These are phyloP conservation scores for Trypethelium eluteriae DNA, from an alignment of 495 filamentous ascomycete species.

Conservation along the genomic window DNA sequence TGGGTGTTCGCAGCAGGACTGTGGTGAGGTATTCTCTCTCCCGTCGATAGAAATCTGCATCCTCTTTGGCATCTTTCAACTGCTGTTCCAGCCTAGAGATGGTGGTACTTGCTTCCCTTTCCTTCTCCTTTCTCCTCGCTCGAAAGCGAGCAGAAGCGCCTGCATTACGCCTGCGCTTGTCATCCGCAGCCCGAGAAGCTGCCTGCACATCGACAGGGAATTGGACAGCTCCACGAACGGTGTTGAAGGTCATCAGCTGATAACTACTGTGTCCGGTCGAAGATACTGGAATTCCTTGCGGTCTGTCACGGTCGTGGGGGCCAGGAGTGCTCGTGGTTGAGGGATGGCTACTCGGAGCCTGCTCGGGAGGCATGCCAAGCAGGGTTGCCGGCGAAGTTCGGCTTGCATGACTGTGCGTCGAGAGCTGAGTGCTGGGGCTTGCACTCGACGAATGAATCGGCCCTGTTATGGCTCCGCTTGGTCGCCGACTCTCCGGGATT, in stretches of 20 bases:
- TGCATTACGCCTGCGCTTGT: slow-evolving; percentile 62
- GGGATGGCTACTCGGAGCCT: slow-evolving; percentile 7
- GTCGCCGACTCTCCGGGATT: slow-evolving; percentile 13
- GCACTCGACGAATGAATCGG: slow-evolving; percentile 19
- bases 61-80: slow-evolving; percentile 34
- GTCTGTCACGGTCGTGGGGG: slow-evolving; percentile 19
- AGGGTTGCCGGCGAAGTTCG: slow-evolving; percentile 22
- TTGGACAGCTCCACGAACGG: slow-evolving; percentile 33
- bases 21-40: slow-evolving; percentile 36
- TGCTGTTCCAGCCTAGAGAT: slow-evolving; percentile 59
- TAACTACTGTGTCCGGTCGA: slow-evolving; percentile 33
- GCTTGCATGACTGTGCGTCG: slow-evolving; percentile 23
- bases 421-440: slow-evolving; percentile 28
- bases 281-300: slow-evolving; percentile 31
- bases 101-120: slow-evolving; percentile 62
- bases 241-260: slow-evolving; percentile 37
- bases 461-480: slow-evolving; percentile 4
- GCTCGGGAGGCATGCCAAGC: slow-evolving; percentile 11
- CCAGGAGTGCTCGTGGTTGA: background rate
- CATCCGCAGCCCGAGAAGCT: slow-evolving; percentile 36
- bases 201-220: slow-evolving; percentile 39
- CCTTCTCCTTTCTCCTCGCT: slow-evolving; percentile 80
- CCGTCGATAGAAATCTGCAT: slow-evolving; percentile 35
- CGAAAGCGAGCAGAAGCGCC: slow-evolving; percentile 86
- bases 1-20: slow-evolving; percentile 26